Evolutionary conservation across 2,329 filamentous ascomycete species (phyloP), one percentile per base, ranked within the genome.

Genomic region (Aspergillus aculeatus): DNA sequence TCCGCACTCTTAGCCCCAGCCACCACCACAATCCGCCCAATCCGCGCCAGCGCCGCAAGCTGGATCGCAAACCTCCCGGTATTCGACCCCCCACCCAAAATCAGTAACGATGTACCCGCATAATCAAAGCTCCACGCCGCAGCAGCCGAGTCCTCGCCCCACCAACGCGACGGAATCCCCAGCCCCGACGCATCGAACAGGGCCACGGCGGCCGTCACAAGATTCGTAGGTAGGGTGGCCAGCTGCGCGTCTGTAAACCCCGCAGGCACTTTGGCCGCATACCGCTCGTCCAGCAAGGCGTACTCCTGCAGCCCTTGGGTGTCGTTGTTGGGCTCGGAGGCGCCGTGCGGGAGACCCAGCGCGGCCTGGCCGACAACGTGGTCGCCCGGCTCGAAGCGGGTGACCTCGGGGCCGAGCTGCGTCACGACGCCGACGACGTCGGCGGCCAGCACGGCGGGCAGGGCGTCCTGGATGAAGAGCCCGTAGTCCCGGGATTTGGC

Each of bases 11-110:
- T 70, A 10, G 70, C 60, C 1, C 73, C 73, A 21, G 71, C 73
- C 0, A 75, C 72, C 1, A 74, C 72, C 23, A 81, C 70, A 47
- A 80, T 78, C 4, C 60, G 69, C 1, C 76, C 77, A 47, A 80
- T 69, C 0, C 75, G 74, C 2, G 71, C 74, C 10, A 71, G 59
- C 6, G 56, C 53, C 31, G 68, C 63, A 10, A 71, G 59, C 57
- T 72, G 67, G 1, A 71, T 58, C 21, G 52, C 67, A 35, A 69
- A 66, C 47, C 63, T 60, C 9, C 69, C 69, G 44, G 61, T 65
- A 41, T 67, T 67, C 11, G 63, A 65, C 10, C 67, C 69, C 6
- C 69, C 68, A 2, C 69, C 69, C 50, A 72, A 35, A n/a, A 71
- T 56, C 2, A 71, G 52, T 31, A 71, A 31, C 6, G 65, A 60